phyloP scores from a whole-genome alignment of 139 green algal genomes.

The Yamagishiella unicocca region DNA sequence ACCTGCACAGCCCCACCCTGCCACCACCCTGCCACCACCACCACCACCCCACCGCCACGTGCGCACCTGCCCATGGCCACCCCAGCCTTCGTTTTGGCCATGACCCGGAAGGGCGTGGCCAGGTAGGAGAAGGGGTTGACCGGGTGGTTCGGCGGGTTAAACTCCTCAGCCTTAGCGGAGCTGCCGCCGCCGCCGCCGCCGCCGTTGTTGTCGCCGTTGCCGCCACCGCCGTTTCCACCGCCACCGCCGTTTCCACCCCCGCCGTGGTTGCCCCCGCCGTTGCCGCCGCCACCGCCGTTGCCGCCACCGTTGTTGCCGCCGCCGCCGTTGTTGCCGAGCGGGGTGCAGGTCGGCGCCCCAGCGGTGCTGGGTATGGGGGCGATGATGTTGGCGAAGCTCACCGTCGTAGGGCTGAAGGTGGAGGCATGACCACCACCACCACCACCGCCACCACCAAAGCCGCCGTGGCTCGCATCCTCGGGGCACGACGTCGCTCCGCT shows the following conservation, averaged over 20 bases:
- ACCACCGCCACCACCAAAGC: neutral
- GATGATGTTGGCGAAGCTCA: neutral
- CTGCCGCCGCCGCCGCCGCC: neutral
- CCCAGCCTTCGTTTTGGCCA: slow-evolving; percentile 37
- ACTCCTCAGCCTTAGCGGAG: slow-evolving; percentile 29
- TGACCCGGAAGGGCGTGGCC: slow-evolving; percentile 35
- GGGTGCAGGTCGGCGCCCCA: neutral
- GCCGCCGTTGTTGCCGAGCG: too few species aligned
- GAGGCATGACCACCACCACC: neutral
- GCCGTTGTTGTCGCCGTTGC: neutral
- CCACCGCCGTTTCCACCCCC: neutral
- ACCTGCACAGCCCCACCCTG: neutral
- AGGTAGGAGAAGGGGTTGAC: slow-evolving; percentile 48
- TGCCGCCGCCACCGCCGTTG: neutral
- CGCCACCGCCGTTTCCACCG: neutral
- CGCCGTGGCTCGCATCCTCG: neutral
- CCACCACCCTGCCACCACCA: neutral
- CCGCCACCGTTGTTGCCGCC: neutral
- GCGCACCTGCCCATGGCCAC: slow-evolving; percentile 40
- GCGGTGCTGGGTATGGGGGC: neutral
- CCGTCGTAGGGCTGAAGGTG: neutral
- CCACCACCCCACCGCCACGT: too few species aligned
- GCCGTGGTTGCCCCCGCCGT: too few species aligned
- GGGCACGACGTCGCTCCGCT: too few species aligned
- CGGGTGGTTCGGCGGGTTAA: slow-evolving; percentile 45